Conservation (phyloP, 805 yeast genomes). For the Lipomyces sp. region DNA sequence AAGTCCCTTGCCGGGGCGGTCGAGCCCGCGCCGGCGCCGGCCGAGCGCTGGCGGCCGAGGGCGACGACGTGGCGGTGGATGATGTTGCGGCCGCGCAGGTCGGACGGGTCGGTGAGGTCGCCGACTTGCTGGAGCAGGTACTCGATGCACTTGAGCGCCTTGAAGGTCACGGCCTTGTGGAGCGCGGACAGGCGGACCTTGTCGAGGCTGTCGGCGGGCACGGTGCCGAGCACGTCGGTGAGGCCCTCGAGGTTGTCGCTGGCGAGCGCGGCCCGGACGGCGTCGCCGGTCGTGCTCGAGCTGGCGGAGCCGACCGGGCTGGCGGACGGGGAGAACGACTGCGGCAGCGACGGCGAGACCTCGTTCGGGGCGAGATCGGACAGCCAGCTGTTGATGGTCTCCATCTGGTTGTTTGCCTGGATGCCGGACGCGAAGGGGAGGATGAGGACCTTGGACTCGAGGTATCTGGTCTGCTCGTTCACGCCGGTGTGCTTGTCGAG, state of each 20-base stretch:
- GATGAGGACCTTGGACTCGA: conserved; percentile 66
- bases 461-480: conserved; percentile 51
- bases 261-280: conserved; percentile 8
- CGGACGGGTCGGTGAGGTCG: conserved; percentile 59
- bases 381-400: conserved; percentile 51
- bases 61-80: conserved; percentile 80
- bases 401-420: conserved; percentile 55
- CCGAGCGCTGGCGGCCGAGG: conserved; percentile 47
- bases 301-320: background rate
- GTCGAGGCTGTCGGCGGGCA: background rate
- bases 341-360: background rate
- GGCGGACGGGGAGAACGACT: conserved; percentile 3
- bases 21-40: conserved; percentile 5
- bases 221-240: conserved; percentile 35
- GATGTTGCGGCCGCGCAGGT: conserved; percentile 77
- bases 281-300: background rate
- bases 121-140: conserved; percentile 51
- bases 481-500: conserved; percentile 80
- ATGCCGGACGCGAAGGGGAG: conserved; percentile 73
- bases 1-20: conserved; percentile 14
- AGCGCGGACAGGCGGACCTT: conserved; percentile 51
- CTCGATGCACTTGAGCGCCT: conserved; percentile 57
- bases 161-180: conserved; percentile 59
- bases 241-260: conserved; percentile 22
- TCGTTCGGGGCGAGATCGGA: conserved; percentile 48